Evolutionary conservation across 352 stramenopile species (phyloP), one percentile per base, ranked within the genome.

Genomic region (Aphanomyces astaci): DNA sequence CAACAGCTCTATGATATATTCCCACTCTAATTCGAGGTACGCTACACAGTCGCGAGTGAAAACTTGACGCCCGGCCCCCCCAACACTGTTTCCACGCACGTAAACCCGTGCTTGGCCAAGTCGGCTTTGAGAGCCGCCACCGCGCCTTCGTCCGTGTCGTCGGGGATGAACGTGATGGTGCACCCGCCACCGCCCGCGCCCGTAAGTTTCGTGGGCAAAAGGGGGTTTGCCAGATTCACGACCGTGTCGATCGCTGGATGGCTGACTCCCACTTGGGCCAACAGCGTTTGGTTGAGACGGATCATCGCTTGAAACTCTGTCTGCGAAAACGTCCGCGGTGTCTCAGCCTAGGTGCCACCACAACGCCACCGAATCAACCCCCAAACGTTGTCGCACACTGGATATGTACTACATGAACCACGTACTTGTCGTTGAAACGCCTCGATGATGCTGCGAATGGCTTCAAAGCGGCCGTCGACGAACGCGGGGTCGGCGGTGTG

Each of bases 151-250:
- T 66, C 73, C 1, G 92, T 43, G 25, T 67, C 75, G 7, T 70
- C 64, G 13, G 80, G 81, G 5, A 97, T 70, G 3, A 97, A 72
- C 31, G 87, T 88, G 28, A 98, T 79, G 11, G 88, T 92, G 71
- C 92, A 98, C 1, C 90, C 92, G 4, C 92, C 91, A 51, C 78
- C 78, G 10, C 76, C 87, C 7, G 92, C 92, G 7, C 92, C 92
- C 19, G 92, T 98, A 33, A 98, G 76, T 65, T 98, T 98, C n/a
- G 84, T 93, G 63, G 73, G 73, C 17, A 87, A 79, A 22, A 80
- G 81, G 60, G 79, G 76, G 22, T 70, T 54, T 19, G 71, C 72
- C 48, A 87, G 90, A 17, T 85, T 77, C 33, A 68, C 60, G n/a
- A 97, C 87, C 5, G 82, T 70, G 32, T 96, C 85, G 54, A 98